Base-by-base conservation (phyloP, 169 alveolate genomes). In the Plasmodium ovale region DNA sequence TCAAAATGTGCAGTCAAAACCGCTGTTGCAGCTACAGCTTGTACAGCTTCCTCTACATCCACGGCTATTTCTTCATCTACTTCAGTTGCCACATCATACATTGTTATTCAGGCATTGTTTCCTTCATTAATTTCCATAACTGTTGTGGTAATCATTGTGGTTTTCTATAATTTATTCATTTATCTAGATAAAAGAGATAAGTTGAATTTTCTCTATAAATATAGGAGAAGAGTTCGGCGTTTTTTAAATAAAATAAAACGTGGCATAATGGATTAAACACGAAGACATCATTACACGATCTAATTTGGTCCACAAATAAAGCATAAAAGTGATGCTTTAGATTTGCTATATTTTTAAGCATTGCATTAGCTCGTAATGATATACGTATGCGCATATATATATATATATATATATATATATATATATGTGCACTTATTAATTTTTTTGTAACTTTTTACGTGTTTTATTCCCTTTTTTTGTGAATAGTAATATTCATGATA, bases 131-230 rank as follows among this genome's bases (percentile, higher is more conserved):
- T 60, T 2, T 0, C 16, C 19, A 29, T 60, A 27, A 2, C 35
- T n/a, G 71, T 60, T 60, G 14, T 60, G n/a, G 29, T 60, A 2
- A 60, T 60, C 14, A 6, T 60, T 14, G 37, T 25, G 19, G 71
- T 19, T 60, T 21, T 60, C 12, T 60, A 23, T 2, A 35, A 25
- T n/a, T n/a, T n/a, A n/a, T n/a, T n/a, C n/a, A n/a, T n/a, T n/a
- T n/a, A 60, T 27, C 71, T 60, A 16, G 71, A 27, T 25, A 60
- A 60, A 25, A 60, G 21, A 19, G 71, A 47, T 3, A 35, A n/a
- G 19, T 37, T 60, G 44, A 37, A 60, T 60, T 60, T 60, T n/a
- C 27, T 60, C 35, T 21, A 60, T 60, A 19, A 60, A 10, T 60
- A 19, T 35, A 2, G 29, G 16, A 60, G n/a, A 60, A 9, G 10